Evolutionary conservation across 2,329 filamentous ascomycete genomes (phyloP).

Genomic region (Dactylellina drechsleri): DNA sequence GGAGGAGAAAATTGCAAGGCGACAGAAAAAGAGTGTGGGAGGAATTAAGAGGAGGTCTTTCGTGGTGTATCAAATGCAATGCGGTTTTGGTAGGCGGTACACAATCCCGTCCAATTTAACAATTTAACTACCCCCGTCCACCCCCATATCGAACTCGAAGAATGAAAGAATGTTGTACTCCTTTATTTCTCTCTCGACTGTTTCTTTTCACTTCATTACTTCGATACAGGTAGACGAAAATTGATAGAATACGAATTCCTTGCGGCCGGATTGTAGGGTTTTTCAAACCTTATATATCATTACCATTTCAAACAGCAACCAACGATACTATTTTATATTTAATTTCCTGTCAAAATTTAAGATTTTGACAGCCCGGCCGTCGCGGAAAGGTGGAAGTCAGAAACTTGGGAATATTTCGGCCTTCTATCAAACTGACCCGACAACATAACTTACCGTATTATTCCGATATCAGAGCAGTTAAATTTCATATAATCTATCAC

Average conservation of each 20-base stretch:
- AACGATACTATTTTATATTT: neutral
- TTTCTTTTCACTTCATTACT: neutral
- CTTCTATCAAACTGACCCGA: constrained; percentile 2
- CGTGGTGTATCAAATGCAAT: constrained; percentile 26
- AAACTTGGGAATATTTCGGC: neutral
- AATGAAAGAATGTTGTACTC: constrained; percentile 26
- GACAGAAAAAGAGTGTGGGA: neutral
- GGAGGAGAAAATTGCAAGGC: neutral
- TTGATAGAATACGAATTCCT: no score
- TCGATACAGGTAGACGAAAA: neutral
- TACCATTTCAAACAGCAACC: no score
- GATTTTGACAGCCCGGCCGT: constrained; percentile 10
- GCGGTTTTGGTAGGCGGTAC: constrained; percentile 53
- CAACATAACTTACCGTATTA: constrained; percentile 6
- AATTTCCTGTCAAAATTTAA: neutral
- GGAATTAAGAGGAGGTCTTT: constrained; percentile 5
- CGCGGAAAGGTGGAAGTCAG: constrained; percentile 2
- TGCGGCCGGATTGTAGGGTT: no score
- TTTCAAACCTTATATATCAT: no score
- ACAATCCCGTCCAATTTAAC: constrained; percentile 10
- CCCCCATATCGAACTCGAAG: constrained; percentile 8
- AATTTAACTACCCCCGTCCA: constrained; percentile 31
- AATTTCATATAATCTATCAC: neutral
- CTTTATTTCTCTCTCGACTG: constrained; percentile 23
- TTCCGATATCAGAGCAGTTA: constrained; percentile 4